phyloP scores from a whole-genome alignment of 768 basidiomycete species.

The Symmetrospora coprosmae region DNA sequence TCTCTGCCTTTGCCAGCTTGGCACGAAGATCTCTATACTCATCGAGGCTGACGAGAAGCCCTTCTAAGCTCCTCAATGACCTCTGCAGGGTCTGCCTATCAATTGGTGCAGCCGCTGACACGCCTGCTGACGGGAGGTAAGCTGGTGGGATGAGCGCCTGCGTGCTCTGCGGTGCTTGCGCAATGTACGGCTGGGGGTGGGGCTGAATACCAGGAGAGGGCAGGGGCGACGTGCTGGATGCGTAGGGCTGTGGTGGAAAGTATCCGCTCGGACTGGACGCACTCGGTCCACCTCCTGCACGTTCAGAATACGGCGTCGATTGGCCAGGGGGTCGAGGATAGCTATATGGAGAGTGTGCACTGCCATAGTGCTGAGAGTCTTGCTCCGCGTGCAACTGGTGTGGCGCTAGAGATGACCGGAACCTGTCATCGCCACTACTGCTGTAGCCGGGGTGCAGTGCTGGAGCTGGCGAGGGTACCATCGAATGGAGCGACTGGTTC shows the following conservation, averaged over 20 bases:
- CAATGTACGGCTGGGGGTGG: not conserved
- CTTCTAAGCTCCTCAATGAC: conserved; percentile 8
- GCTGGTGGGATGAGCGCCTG: not conserved
- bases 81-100: conserved; percentile 27
- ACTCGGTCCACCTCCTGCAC: not conserved
- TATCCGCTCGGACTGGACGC: not conserved
- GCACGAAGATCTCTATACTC: conserved; percentile 14
- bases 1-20: conserved; percentile 17
- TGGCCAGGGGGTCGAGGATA: not conserved
- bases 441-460: too few species aligned
- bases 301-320: not conserved
- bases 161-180: not conserved
- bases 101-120: not conserved
- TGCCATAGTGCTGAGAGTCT: too few species aligned
- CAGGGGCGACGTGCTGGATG: not conserved
- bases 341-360: not conserved
- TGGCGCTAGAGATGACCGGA: too few species aligned
- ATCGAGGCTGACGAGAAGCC: conserved; percentile 28
- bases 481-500: too few species aligned
- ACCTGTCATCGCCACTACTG: too few species aligned
- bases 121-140: not conserved
- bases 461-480: too few species aligned
- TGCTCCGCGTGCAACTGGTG: too few species aligned
- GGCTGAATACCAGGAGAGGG: not conserved
- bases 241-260: not conserved